Base-by-base conservation (phyloP, 306 rosid genomes). In the Cucurbita pepo region DNA sequence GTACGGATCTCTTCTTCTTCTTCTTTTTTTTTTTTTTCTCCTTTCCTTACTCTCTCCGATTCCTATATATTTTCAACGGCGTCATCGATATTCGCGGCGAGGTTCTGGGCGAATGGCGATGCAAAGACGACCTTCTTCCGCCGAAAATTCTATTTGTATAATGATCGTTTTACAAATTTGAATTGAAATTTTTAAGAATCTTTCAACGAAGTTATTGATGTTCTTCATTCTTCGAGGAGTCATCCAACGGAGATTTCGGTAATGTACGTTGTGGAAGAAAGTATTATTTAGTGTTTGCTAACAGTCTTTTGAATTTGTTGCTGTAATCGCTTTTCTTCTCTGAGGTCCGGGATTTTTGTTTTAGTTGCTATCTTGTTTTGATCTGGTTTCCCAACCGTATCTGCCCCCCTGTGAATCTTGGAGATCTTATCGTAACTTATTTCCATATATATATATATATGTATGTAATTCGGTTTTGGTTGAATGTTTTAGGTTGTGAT, bases 11-110 rank as follows among this genome's bases (percentile, higher is more conserved):
- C 9, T 44, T 44, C 10, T 44, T 44, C 48, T 11, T 8, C 12
- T 44, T 9, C 48, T 1, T 30, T 55, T 55, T 3, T 4, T 30
- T 12, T 22, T 7, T 34, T 7, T 13, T 13, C 0, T 5, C 3
- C 25, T 11, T 13, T 4, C 3, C 7, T 30, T 30, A 22, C 10
- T 36, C 25, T 22, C 8, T 64, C 72, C 72, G 72, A 18, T 66
- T 66, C 72, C 72, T 66, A 66, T 69, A 69, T 69, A 45, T 69
- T 69, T 16, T 14, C 44, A 69, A 48, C 57, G 48, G 73, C 73
- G 73, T 15, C 21, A 4, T 69, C 73, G 73, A 38, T 22, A 48
- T 47, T 47, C 56, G 57, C 73, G 73, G 73, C 73, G 73, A 66
- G 71, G 71, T 44, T 19, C 54, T 19, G 21, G 56, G 41, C 57